Percentiles rank a stretch among this genome's conserved stretches.
Evolutionary conservation across 2,329 filamentous ascomycete genomes (phyloP).

Genomic region (Hymenoscyphus occultus): DNA sequence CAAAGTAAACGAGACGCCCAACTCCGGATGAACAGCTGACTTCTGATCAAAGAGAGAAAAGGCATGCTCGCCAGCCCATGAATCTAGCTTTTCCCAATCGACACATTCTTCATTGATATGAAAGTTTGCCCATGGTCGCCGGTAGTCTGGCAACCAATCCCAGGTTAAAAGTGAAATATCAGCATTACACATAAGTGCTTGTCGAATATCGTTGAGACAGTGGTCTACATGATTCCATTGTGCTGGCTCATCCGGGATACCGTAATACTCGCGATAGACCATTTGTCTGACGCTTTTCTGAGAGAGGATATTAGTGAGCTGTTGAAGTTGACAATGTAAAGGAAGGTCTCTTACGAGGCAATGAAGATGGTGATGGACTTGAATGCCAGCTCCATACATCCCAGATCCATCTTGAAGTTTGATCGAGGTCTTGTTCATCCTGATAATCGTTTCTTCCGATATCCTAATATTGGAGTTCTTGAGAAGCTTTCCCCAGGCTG

Average conservation of each 20-base stretch:
- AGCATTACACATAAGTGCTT: constrained; percentile 15
- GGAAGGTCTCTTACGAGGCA: constrained; percentile 7
- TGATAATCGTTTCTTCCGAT: constrained; percentile 6
- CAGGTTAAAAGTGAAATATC: constrained; percentile 12
- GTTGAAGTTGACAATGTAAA: neutral
- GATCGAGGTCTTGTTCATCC: constrained; percentile 6
- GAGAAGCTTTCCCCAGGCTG: constrained; percentile 9
- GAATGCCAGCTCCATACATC: constrained; percentile 13
- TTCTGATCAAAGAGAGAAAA: constrained; percentile 12
- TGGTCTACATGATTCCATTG: constrained; percentile 15
- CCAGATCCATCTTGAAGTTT: constrained; percentile 14
- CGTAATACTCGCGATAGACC: constrained; percentile 12
- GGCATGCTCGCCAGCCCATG: constrained; percentile 10
- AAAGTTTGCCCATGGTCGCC: constrained; percentile 13
- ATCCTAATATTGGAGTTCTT: constrained; percentile 11
- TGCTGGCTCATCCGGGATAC: constrained; percentile 7
- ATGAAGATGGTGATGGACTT: constrained; percentile 17
- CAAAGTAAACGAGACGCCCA: constrained; percentile 10
- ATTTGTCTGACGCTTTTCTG: constrained; percentile 13
- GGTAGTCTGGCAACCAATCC: constrained; percentile 14
- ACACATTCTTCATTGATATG: constrained; percentile 12
- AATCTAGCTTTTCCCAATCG: constrained; percentile 12
- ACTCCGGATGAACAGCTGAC: constrained; percentile 8
- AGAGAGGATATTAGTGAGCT: neutral
- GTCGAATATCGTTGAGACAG: constrained; percentile 13